A percentile compares a stretch with the other conserved stretches of the same genome.
Conservation (phyloP, 1,284 basidiomycete genomes). For the Leccinum fallax region DNA sequence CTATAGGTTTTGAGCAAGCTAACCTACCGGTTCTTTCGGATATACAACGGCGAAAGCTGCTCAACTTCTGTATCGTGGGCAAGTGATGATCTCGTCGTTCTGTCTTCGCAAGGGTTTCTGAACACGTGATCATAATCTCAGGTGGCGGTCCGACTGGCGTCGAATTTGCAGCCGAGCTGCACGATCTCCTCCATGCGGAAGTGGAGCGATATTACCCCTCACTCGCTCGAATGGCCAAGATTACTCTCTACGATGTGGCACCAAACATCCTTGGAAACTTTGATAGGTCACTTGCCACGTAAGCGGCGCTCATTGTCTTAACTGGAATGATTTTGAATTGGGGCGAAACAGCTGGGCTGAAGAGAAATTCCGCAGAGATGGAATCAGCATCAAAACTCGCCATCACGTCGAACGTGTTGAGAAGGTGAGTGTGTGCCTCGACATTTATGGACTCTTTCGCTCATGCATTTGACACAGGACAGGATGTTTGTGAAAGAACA, state of each 20-base stretch:
- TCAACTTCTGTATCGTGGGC: conserved; percentile 84
- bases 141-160: conserved; percentile 80
- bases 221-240: conserved; percentile 64
- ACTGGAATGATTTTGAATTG: conserved; percentile 11
- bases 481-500: conserved; percentile 63
- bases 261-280: conserved; percentile 82
- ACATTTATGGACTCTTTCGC: conserved; percentile 16
- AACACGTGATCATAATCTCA: conserved; percentile 24
- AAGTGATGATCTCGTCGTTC: conserved; percentile 28
- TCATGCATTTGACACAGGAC: conserved; percentile 40
- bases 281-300: conserved; percentile 70
- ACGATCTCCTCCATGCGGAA: conserved; percentile 82
- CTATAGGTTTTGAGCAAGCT: conserved; percentile 75
- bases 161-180: conserved; percentile 86
- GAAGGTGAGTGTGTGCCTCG: conserved; percentile 41
- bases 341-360: conserved; percentile 59
- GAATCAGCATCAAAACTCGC: conserved; percentile 74
- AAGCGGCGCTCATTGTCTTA: conserved; percentile 24
- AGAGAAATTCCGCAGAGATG: conserved; percentile 75
- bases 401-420: conserved; percentile 83
- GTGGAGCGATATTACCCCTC: conserved; percentile 66
- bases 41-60: conserved; percentile 62
- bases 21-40: conserved; percentile 71
- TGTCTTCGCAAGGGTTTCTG: background rate
- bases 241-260: conserved; percentile 80